These are phyloP conservation scores for Henckelia pumila DNA, from an alignment of 257 asterid species.

Conservation along the genomic window DNA sequence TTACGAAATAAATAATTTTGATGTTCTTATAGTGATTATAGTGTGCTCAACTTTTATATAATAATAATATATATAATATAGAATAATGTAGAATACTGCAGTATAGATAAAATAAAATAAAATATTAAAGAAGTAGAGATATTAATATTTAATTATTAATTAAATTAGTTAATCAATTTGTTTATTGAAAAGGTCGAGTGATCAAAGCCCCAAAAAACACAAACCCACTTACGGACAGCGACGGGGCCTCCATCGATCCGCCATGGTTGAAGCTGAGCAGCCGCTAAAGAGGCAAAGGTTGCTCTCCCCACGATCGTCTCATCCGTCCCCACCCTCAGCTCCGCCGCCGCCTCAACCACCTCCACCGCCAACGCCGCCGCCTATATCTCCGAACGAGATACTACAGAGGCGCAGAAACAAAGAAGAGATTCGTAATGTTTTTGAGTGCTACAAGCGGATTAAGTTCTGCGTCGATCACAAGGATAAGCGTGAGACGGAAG, in stretches of 20 bases:
- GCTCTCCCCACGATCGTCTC: slow-evolving; percentile 36
- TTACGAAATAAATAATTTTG: too few relatives aligned
- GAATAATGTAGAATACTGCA: too few relatives aligned
- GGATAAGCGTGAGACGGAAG: slow-evolving; percentile 58
- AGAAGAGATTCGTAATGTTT: slow-evolving; percentile 76
- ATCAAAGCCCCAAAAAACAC: too few relatives aligned
- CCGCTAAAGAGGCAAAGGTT: slow-evolving; percentile 50
- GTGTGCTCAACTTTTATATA: too few relatives aligned
- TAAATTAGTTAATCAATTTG: too few relatives aligned
- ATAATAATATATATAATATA: too few relatives aligned
- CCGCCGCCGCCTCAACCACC: slow-evolving; percentile 44
- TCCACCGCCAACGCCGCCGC: slow-evolving; percentile 52
- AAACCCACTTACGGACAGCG: neutral
- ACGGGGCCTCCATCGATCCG: neutral
- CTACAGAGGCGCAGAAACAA: slow-evolving; percentile 60
- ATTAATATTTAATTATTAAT: too few relatives aligned
- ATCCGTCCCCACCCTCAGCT: slow-evolving; percentile 37
- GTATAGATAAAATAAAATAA: too few relatives aligned
- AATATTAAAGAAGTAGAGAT: too few relatives aligned
- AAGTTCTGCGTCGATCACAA: slow-evolving; percentile 46
- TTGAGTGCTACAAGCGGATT: slow-evolving; percentile 63
- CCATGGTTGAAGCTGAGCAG: slow-evolving; percentile 50
- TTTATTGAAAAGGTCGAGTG: too few relatives aligned
- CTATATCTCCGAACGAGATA: slow-evolving; percentile 63
- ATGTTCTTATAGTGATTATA: too few relatives aligned